Evolutionary conservation across 2,329 filamentous ascomycete species (phyloP).

Genomic region (Diaporthe sp.): DNA sequence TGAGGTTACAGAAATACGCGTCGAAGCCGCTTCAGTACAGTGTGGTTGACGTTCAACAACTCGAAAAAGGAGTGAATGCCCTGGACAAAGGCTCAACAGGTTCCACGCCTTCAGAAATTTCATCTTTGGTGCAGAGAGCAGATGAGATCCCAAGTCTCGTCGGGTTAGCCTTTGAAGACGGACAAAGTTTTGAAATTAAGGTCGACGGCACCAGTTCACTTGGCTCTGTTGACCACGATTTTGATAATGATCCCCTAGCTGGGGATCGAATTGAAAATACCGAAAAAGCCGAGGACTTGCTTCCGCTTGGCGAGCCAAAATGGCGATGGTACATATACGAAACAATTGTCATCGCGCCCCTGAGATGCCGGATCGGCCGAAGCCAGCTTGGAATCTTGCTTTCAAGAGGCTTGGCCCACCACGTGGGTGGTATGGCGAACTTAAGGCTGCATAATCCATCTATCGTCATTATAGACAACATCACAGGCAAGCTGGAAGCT

Average conservation of each 20-base stretch:
- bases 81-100: background rate
- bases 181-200: background rate
- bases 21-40: background rate
- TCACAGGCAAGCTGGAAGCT: background rate
- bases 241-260: background rate
- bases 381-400: background rate
- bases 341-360: background rate
- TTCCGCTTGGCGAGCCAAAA: background rate
- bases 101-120: background rate
- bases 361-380: background rate
- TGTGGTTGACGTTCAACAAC: background rate
- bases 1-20: background rate
- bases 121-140: background rate
- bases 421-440: background rate
- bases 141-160: background rate
- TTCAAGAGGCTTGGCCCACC: background rate
- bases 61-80: background rate
- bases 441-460: slow-evolving; percentile 1
- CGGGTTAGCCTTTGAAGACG: background rate
- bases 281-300: background rate
- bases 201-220: background rate
- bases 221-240: background rate
- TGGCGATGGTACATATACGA: slow-evolving; percentile 9
- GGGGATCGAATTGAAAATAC: background rate
- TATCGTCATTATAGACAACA: background rate